Base-by-base conservation (phyloP, 1,139 yeast genomes). In the Nematodospora anomalae region DNA sequence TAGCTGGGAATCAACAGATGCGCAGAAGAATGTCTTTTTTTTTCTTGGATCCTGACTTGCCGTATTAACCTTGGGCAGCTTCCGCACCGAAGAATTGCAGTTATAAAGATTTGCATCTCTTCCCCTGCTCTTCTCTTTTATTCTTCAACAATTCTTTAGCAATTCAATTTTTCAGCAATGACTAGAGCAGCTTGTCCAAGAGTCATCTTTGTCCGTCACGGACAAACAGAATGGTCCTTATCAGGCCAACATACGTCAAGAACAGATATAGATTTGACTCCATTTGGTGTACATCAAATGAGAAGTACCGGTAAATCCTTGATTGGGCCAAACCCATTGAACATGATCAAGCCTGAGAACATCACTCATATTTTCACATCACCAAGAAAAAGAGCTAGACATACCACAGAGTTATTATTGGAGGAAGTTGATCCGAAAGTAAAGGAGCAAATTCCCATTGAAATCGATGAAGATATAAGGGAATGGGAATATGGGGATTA, bases 401-500 rank as follows among this genome's bases (percentile, higher is more conserved):
- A 80, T 47, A 90, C 97, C 0, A 76, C 78, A 35, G 73, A 82
- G 14, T 61, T 82, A 41, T 62, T 84, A 23, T 58, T 80, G 30
- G 74, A 69, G 42, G 49, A 60, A 12, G 57, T 86, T 37, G 67
- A 74, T 30, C 76, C 68, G n/a, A 72, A 67, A 28, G 62, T 69
- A 27, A 66, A 63, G 44, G 57, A 69, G 13, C 53, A 63, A 12
- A 68, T 80, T 37, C 64, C 69, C 3, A 52, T 75, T 27, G 60
- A 64, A 30, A 76, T 76, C 13, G 90, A 84, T 45, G 79, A 84
- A 34, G 83, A 83, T 50, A 62, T 88, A 35, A 74, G 94, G 46
- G 97, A 90, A 63, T 90, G 97, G 97, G 94, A 87, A 49, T 90
- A 90, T 54, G 97, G 97, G 49, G 94, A 86, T 52, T 90, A 90